A percentile compares a stretch with the other conserved stretches of the same genome.
phyloP scores from a whole-genome alignment of 2,329 filamentous ascomycete genomes.

The Hymenoscyphus repandus region DNA sequence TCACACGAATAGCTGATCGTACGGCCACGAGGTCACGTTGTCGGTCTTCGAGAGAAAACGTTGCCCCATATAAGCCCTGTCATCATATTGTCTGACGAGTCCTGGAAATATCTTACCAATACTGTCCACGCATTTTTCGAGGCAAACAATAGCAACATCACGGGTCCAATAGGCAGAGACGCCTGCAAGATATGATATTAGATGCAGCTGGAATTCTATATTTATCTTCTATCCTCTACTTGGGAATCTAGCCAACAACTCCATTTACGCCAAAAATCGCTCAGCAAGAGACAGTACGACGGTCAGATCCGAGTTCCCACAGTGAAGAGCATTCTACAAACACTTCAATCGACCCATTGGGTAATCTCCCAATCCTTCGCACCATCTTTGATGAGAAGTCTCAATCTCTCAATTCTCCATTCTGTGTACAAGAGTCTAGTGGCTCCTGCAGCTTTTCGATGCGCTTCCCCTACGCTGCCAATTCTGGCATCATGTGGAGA shows the following conservation, averaged over 20 bases:
- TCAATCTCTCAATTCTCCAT: constrained; percentile 67
- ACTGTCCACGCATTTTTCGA: too few relatives aligned
- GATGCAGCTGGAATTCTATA: too few relatives aligned
- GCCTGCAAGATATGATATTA: too few relatives aligned
- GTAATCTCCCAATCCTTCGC: constrained; percentile 58
- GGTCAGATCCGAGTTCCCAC: background rate
- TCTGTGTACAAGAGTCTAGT: constrained; percentile 57
- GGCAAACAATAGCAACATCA: too few relatives aligned
- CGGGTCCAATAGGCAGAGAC: too few relatives aligned
- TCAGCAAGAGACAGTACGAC: background rate
- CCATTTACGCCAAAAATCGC: background rate
- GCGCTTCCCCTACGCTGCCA: constrained; percentile 55
- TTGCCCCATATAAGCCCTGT: too few relatives aligned
- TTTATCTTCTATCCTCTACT: background rate
- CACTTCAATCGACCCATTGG: constrained; percentile 44
- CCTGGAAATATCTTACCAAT: too few relatives aligned
- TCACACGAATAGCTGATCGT: too few relatives aligned
- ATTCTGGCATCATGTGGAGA: constrained; percentile 53
- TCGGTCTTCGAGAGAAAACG: too few relatives aligned
- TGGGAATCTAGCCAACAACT: constrained; percentile 1
- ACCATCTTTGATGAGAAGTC: constrained; percentile 62
- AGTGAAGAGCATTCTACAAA: background rate
- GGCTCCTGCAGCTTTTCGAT: constrained; percentile 60
- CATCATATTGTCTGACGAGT: too few relatives aligned
- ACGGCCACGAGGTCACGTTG: too few relatives aligned